These are phyloP conservation scores for Williopsis jadinii DNA, from an alignment of 1,139 yeast species.

Conservation along the genomic window DNA sequence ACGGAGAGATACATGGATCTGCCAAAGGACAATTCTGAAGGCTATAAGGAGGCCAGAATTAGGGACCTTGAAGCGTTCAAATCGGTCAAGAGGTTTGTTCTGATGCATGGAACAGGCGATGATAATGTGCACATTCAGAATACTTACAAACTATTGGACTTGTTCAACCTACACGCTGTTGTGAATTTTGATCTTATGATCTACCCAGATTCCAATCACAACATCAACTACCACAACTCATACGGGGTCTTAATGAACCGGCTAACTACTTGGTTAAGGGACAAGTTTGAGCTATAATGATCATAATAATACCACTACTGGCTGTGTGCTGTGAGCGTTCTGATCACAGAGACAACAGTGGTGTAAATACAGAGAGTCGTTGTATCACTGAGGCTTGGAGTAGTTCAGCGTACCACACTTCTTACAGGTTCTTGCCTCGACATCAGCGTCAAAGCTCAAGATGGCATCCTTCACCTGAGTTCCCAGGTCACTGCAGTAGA, in stretches of 20 bases:
- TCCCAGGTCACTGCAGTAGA: conserved; percentile 77
- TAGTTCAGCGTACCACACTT: conserved; percentile 68
- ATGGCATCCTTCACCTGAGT: conserved; percentile 88
- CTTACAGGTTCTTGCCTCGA: conserved; percentile 61
- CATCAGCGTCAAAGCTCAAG: conserved; percentile 56
- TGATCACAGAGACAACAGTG: background rate
- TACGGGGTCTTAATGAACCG: conserved; percentile 59
- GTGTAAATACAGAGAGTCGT: background rate
- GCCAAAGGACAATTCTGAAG: conserved; percentile 44
- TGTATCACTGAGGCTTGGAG: conserved; percentile 42
- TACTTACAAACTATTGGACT: conserved; percentile 60
- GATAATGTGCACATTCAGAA: conserved; percentile 88
- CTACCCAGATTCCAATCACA: conserved; percentile 81
- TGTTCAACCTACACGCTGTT: conserved; percentile 49
- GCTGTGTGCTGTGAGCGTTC: too few species aligned
- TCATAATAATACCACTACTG: background rate
- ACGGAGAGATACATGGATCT: conserved; percentile 77
- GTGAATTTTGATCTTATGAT: conserved; percentile 77
- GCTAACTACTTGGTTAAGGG: conserved; percentile 52
- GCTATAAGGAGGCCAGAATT: conserved; percentile 39
- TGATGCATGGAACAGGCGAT: conserved; percentile 89
- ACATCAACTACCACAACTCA: conserved; percentile 66
- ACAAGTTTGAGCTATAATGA: conserved; percentile 11
- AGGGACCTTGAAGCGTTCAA: conserved; percentile 38
- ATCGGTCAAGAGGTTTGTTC: conserved; percentile 45